Percentiles rank a stretch among this genome's conserved stretches.
Evolutionary conservation across 2,329 filamentous ascomycete genomes (phyloP).

Genomic region (Aureobasidium namibiae): DNA sequence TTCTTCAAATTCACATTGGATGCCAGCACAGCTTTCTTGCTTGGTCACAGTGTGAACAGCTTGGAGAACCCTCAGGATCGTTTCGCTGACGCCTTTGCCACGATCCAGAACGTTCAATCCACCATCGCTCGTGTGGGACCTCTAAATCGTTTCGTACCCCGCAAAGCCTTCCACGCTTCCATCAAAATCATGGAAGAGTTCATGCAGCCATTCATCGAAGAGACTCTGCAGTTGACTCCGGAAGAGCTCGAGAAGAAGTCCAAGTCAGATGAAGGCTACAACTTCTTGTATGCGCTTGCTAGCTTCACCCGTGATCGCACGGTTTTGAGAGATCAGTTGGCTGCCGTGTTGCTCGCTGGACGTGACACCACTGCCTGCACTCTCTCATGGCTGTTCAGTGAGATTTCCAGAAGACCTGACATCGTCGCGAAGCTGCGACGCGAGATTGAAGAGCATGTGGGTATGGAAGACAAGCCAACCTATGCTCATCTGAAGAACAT

Average conservation of each 20-base stretch:
- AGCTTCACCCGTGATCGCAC: conserved; percentile 61
- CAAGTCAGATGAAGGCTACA: conserved; percentile 65
- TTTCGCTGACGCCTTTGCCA: conserved; percentile 75
- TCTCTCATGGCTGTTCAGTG: conserved; percentile 74
- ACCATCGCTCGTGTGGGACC: conserved; percentile 58
- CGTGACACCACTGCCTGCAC: conserved; percentile 80
- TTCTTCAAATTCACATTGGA: conserved; percentile 84
- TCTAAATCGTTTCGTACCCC: conserved; percentile 55
- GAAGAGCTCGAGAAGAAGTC: conserved; percentile 66
- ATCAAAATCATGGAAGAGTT: conserved; percentile 67
- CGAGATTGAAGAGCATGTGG: conserved; percentile 64
- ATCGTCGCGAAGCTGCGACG: conserved; percentile 59
- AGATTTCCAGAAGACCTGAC: conserved; percentile 64
- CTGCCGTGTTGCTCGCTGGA: conserved; percentile 74
- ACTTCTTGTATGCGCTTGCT: conserved; percentile 79
- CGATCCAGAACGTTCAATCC: conserved; percentile 68
- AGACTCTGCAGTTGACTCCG: conserved; percentile 58
- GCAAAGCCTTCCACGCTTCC: conserved; percentile 52
- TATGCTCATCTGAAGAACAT: conserved; percentile 80
- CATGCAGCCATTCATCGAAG: conserved; percentile 69
- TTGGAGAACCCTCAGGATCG: conserved; percentile 48
- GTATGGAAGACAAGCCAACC: conserved; percentile 50
- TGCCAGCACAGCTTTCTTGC: conserved; percentile 75
- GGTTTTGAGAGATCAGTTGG: conserved; percentile 74
- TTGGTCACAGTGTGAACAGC: conserved; percentile 65